Conservation (phyloP, 768 basidiomycete genomes). For the Kwoniella sp. region DNA sequence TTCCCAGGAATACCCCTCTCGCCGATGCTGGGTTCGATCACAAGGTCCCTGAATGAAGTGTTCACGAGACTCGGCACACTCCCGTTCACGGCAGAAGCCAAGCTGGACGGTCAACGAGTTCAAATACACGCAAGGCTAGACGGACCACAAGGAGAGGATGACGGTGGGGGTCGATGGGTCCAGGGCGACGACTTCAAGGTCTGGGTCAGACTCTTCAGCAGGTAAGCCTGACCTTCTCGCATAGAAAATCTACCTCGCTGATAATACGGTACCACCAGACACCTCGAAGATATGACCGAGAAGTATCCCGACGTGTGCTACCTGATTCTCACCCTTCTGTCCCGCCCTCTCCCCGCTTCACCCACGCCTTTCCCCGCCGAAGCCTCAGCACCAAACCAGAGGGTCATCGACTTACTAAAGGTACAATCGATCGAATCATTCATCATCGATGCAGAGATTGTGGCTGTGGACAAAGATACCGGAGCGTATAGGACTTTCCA, state of each 20-base stretch:
- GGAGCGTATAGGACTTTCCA: constrained; percentile 78
- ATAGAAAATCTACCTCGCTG: no score
- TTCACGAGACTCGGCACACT: constrained; percentile 67
- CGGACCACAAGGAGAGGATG: constrained; percentile 60
- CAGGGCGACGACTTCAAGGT: constrained; percentile 42
- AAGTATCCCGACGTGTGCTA: constrained; percentile 86
- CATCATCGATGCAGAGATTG: constrained; percentile 79
- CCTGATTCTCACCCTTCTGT: constrained; percentile 64
- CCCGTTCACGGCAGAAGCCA: constrained; percentile 83
- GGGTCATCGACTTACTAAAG: constrained; percentile 37
- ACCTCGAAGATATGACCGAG: constrained; percentile 88
- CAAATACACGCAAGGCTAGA: constrained; percentile 57
- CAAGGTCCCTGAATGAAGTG: constrained; percentile 80
- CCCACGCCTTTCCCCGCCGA: constrained; percentile 37
- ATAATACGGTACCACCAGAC: constrained; percentile 58
- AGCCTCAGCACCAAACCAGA: constrained; percentile 33
- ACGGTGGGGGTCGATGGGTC: constrained; percentile 61
- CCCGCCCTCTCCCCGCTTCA: constrained; percentile 36
- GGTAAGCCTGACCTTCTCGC: constrained; percentile 36
- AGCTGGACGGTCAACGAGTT: constrained; percentile 72
- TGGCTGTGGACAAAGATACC: constrained; percentile 71
- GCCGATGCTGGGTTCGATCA: constrained; percentile 84
- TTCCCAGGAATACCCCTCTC: constrained; percentile 76
- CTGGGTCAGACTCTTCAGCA: constrained; percentile 73
- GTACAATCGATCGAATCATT: constrained; percentile 39